Percentiles rank a stretch among this genome's conserved stretches.
These are phyloP conservation scores for Babesia gibsoni DNA, from an alignment of 169 alveolate genomes.

Conservation along the genomic window DNA sequence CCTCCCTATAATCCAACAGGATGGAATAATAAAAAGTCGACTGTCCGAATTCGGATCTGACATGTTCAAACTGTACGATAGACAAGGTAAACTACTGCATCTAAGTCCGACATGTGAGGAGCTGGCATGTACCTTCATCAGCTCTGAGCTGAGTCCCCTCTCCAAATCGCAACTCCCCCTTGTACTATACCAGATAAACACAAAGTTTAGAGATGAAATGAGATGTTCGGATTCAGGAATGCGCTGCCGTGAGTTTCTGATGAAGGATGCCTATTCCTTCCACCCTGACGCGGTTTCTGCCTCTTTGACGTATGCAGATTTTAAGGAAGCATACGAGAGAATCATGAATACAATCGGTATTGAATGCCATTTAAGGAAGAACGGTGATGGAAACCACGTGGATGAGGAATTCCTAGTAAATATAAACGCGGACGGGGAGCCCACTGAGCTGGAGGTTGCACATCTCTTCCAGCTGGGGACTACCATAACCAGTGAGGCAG, in stretches of 20 bases:
- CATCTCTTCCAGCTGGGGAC: constrained; percentile 57
- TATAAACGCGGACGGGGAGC: background rate
- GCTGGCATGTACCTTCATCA: background rate
- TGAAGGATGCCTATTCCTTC: constrained; percentile 62
- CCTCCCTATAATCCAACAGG: constrained; percentile 50
- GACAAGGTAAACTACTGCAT: constrained; percentile 1
- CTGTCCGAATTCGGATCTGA: constrained; percentile 22
- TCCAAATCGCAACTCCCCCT: constrained; percentile 37
- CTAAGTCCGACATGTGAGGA: constrained; percentile 64
- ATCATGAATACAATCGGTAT: constrained; percentile 7
- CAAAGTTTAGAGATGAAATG: constrained; percentile 64
- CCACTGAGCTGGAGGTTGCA: constrained; percentile 45
- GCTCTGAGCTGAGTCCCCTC: constrained; percentile 14
- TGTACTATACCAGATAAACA: constrained; percentile 26
- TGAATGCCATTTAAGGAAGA: background rate
- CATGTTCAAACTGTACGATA: constrained; percentile 12
- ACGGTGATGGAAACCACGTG: background rate
- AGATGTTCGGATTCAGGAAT: constrained; percentile 19
- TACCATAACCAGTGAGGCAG: constrained; percentile 5
- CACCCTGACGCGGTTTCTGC: constrained; percentile 36
- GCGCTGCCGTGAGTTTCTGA: constrained; percentile 52
- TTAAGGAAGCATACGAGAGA: constrained; percentile 9
- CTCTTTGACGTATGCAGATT: background rate
- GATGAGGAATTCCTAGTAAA: constrained; percentile 34
- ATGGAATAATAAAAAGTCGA: constrained; percentile 2